A percentile compares a stretch with the other conserved stretches of the same genome.
phyloP scores from a whole-genome alignment of 805 yeast species.

The Kockiozyma suomiensis region DNA sequence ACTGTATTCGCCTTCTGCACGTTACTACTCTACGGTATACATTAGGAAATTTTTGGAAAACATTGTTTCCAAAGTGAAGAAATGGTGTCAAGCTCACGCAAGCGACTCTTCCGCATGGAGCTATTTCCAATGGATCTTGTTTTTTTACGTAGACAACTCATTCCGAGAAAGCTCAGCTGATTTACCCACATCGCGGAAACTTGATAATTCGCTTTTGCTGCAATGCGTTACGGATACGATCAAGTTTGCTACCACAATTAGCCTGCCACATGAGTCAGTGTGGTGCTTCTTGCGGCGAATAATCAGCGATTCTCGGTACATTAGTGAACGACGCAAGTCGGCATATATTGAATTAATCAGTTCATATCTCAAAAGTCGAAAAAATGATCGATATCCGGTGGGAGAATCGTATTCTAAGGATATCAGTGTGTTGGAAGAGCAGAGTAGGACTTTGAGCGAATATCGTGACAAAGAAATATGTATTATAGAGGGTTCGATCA shows the following conservation, averaged over 20 bases:
- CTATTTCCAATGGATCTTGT: conserved; percentile 27
- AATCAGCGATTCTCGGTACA: conserved; percentile 13
- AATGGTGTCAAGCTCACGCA: conserved; percentile 34
- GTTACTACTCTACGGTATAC: conserved; percentile 8
- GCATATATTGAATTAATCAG: conserved; percentile 7
- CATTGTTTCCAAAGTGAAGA: conserved; percentile 22
- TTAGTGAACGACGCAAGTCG: conserved; percentile 8
- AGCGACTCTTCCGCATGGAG: conserved; percentile 36
- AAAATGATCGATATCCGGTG: conserved; percentile 6
- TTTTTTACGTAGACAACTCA: conserved; percentile 11
- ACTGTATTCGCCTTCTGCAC: conserved; percentile 3
- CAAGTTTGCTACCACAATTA: conserved; percentile 24
- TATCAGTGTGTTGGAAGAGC: neutral
- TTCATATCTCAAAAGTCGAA: conserved; percentile 19
- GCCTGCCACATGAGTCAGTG: conserved; percentile 27
- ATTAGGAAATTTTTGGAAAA: conserved; percentile 7
- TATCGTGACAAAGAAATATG: conserved; percentile 18
- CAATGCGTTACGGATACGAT: conserved; percentile 14
- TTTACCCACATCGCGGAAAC: neutral
- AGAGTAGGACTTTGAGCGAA: conserved; percentile 5
- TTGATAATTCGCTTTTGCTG: conserved; percentile 18
- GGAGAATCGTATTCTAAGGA: neutral
- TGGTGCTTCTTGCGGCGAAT: conserved; percentile 26
- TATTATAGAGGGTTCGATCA: conserved; percentile 7
- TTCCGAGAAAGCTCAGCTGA: neutral